Percentiles rank a stretch among this genome's conserved stretches.
Conservation (phyloP, 1,284 basidiomycete species). For the Austroboletus olivaceoglutinosus region DNA sequence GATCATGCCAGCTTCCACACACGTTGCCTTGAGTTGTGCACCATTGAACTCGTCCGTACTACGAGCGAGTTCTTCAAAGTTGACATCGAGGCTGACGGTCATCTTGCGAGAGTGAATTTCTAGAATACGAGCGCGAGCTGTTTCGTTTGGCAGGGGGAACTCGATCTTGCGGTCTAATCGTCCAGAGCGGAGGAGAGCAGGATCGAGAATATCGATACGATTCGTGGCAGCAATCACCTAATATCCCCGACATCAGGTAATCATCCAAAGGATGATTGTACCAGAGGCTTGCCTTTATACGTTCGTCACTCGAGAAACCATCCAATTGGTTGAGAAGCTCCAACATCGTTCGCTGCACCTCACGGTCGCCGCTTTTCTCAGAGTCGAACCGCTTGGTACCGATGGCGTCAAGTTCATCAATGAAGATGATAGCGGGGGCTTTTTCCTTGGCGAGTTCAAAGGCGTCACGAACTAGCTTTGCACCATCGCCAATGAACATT, state of each 20-base stretch:
- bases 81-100: constrained; percentile 82
- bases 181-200: constrained; percentile 95
- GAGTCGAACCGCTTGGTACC: constrained; percentile 98
- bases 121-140: constrained; percentile 93
- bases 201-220: constrained; percentile 98
- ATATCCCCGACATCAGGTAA: constrained; percentile 8
- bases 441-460: constrained; percentile 98
- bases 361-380: constrained; percentile 97
- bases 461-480: constrained; percentile 94
- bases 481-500: constrained; percentile 99
- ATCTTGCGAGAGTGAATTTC: constrained; percentile 98
- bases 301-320: constrained; percentile 93
- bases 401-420: constrained; percentile 96
- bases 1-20: constrained; percentile 99
- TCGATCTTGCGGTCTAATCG: constrained; percentile 96
- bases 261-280: not conserved
- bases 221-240: constrained; percentile 99
- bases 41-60: constrained; percentile 98
- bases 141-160: constrained; percentile 92
- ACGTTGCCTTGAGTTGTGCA: constrained; percentile 93
- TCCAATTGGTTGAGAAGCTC: constrained; percentile 98
- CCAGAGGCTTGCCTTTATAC: constrained; percentile 77
- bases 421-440: constrained; percentile 99
- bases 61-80: constrained; percentile 84
- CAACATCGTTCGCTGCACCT: constrained; percentile 99